These are phyloP conservation scores for Aspergillus oerlinghausenensis DNA, from an alignment of 2,329 filamentous ascomycete species.

Conservation along the genomic window DNA sequence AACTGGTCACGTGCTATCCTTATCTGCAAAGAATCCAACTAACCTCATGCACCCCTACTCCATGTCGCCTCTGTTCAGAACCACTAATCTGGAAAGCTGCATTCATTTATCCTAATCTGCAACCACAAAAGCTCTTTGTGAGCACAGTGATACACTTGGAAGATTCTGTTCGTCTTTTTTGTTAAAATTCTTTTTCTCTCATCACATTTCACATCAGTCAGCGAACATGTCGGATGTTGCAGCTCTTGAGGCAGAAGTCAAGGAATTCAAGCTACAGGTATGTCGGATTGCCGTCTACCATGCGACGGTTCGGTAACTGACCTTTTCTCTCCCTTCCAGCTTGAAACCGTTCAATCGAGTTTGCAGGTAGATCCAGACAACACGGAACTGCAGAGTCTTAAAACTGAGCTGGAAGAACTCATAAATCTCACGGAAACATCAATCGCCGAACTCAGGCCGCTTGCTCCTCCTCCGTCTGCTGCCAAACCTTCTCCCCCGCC, in stretches of 20 bases:
- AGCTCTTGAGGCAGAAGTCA: constrained; percentile 48
- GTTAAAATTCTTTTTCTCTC: neutral
- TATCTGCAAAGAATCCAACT: neutral
- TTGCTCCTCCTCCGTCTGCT: constrained; percentile 45
- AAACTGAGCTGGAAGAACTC: constrained; percentile 75
- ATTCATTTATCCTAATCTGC: neutral
- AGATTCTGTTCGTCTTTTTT: neutral
- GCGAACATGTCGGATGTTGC: constrained; percentile 40
- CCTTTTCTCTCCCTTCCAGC: constrained; percentile 43
- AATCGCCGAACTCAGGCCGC: constrained; percentile 72
- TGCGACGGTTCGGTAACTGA: constrained; percentile 3
- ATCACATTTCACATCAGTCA: neutral
- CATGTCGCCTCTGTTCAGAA: neutral
- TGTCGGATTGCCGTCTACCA: neutral
- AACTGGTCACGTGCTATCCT: neutral
- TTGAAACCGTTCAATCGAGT: constrained; percentile 71
- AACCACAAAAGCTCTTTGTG: neutral
- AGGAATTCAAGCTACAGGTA: constrained; percentile 59
- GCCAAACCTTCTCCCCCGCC: constrained; percentile 47
- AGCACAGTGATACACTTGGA: neutral
- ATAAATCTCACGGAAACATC: constrained; percentile 74
- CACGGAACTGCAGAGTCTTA: constrained; percentile 69
- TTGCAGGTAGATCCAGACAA: constrained; percentile 78
- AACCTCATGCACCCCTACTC: neutral
- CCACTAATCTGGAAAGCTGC: neutral